Base-by-base conservation (phyloP, 805 yeast genomes). In the Lipomyces yamadae region DNA sequence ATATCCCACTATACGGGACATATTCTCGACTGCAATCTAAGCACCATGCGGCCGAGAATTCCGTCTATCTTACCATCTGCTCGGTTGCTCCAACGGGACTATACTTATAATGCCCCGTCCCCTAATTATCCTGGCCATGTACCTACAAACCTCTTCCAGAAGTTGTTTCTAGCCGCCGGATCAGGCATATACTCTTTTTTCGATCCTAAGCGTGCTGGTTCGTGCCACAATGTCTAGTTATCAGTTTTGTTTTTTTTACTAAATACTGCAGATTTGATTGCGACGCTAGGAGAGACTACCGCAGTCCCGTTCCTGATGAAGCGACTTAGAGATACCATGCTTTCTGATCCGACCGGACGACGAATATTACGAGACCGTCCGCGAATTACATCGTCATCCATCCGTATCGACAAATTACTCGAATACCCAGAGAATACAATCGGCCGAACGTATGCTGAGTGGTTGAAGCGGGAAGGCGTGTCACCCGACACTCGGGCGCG, bases 401-500 rank as follows among this genome's bases (percentile, higher is more conserved):
- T 95, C 56, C 82, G 92, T 71, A 80, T 90, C 72, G 88, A 84
- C 6, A 77, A 85, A 56, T 80, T 94, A 63, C 78, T 87, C 48
- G 42, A 55, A 3, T 79, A 88, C 62, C 95, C 96, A 0, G 80
- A 80, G 24, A 87, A 86, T 72, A 84, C 97, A 0, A 78, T 95
- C 53, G 99, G 98, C 1, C 80, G 84, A 61, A 85, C 88, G n/a
- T 95, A 92, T 75, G 83, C 88, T 54, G 81, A 83, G 53, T 92
- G 97, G 97, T 82, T 92, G 18, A 88, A 88, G 63, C 82, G 86
- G 57, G 98, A 95, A 77, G 92, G 94, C 0, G 97, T 91, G 0
- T 88, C 95, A 2, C 97, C 98, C 1, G 99, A 95, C 76, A 93
- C 97, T 0, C 83, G 99, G 72, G 92, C 89, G 2, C 89, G 92